Base-by-base conservation (phyloP, 805 yeast genomes). In the Cyberlindnera japonica region DNA sequence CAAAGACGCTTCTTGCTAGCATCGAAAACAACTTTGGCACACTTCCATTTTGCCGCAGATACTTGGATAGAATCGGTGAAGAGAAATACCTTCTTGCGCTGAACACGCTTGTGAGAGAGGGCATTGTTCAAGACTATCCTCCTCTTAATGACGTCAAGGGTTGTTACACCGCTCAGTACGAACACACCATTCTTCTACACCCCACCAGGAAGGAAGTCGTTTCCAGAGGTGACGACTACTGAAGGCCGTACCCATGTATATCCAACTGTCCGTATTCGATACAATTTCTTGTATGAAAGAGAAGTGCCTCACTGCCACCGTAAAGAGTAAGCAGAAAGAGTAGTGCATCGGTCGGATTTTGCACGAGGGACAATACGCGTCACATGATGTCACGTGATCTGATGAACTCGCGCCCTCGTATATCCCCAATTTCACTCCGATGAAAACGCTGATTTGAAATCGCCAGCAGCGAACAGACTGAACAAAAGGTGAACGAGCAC, bases 31-130 rank as follows among this genome's bases (percentile, higher is more conserved):
- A 85, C 54, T 93, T 93, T 58, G 97, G 98, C 32, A 88, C 98
- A 0, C 71, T 93, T 51, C 98, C 99, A 3, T 93, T 90, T 78
- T 93, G 99, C 68, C 82, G 97, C 53, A 74, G 99, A 55, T 93
- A 93, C 60, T 69, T 93, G 59, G 99, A 93, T 59, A 75, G 95
- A 50, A 56, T 85, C 5, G 97, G 96, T 13, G 95, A 91, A 59
- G 96, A 89, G 33, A 90, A 89, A 66, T 91, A 93, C 56, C 69
- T 91, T 43, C 69, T 86, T 53, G 96, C 95, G 6, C 74, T 93
- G 63, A 88, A 84, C 65, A 83, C 78, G 54, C 71, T 93, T 58
- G 95, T 88, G 39, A 81, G 79, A 59, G 75, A 83, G 7, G 98
- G 96, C 5, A 67, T 85, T n/a, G 87, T 93, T 8, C 84, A 83